Percentiles rank a stretch among this genome's conserved stretches.
phyloP scores from a whole-genome alignment of 2,329 filamentous ascomycete species.

The Hypoxylon sp. region DNA sequence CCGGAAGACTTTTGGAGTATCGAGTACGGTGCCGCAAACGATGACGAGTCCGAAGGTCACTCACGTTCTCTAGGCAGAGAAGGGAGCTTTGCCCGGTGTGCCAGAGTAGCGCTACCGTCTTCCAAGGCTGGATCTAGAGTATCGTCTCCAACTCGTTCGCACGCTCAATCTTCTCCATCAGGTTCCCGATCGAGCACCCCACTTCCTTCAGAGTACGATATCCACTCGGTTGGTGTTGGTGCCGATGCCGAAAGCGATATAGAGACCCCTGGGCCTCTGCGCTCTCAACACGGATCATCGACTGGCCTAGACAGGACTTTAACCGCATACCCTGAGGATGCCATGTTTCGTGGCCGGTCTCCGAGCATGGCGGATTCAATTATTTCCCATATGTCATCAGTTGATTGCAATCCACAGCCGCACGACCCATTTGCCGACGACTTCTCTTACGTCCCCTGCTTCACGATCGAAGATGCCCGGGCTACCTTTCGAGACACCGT shows the following conservation, averaged over 20 bases:
- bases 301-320: slow-evolving; percentile 81
- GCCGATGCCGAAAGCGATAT: slow-evolving; percentile 64
- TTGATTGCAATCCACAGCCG: slow-evolving; percentile 68
- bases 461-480: slow-evolving; percentile 86
- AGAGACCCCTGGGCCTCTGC: slow-evolving; percentile 65
- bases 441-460: slow-evolving; percentile 91
- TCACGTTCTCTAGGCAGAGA: slow-evolving; percentile 44
- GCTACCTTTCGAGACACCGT: slow-evolving; percentile 93
- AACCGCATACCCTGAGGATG: slow-evolving; percentile 75
- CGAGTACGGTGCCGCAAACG: slow-evolving; percentile 77
- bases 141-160: slow-evolving; percentile 63
- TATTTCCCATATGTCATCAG: slow-evolving; percentile 76
- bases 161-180: slow-evolving; percentile 62
- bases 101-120: slow-evolving; percentile 39
- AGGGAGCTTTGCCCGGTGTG: slow-evolving; percentile 38
- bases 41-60: slow-evolving; percentile 60
- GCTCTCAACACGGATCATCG: slow-evolving; percentile 65
- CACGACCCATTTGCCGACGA: slow-evolving; percentile 84
- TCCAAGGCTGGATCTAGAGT: slow-evolving; percentile 52
- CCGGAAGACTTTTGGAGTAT: slow-evolving; percentile 83
- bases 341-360: slow-evolving; percentile 73
- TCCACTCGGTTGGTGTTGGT: slow-evolving; percentile 49
- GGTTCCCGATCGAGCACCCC: slow-evolving; percentile 53
- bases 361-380: slow-evolving; percentile 86
- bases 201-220: slow-evolving; percentile 54